Evolutionary conservation across 2,329 filamentous ascomycete genomes (phyloP).

Genomic region (Beauveria asiatica): DNA sequence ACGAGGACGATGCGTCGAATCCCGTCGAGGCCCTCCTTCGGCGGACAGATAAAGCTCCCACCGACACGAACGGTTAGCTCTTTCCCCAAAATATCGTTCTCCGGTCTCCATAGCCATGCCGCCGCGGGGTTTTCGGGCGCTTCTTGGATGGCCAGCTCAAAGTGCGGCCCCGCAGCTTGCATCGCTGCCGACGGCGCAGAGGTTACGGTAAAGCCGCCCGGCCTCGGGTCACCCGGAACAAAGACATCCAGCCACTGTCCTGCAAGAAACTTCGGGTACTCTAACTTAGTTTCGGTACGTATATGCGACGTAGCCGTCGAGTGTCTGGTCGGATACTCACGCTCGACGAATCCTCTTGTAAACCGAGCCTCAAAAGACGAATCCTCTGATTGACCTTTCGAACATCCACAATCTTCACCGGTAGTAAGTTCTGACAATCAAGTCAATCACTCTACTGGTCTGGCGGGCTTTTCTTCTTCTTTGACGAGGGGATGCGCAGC

Average conservation of each 20-base stretch:
- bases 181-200: constrained; percentile 55
- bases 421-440: constrained; percentile 39
- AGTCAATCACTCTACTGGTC: neutral
- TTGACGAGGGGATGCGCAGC: neutral
- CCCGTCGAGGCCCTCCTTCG: constrained; percentile 35
- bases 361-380: constrained; percentile 56
- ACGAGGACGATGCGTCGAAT: constrained; percentile 61
- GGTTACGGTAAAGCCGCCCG: constrained; percentile 84
- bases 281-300: neutral
- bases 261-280: constrained; percentile 52
- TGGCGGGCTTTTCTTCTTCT: neutral
- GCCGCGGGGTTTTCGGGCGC: constrained; percentile 65
- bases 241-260: constrained; percentile 87
- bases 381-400: constrained; percentile 58
- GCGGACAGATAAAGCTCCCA: constrained; percentile 75
- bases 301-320: neutral
- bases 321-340: constrained; percentile 26
- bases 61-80: constrained; percentile 63
- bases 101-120: constrained; percentile 63
- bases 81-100: constrained; percentile 46
- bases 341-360: constrained; percentile 40
- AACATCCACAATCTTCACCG: constrained; percentile 52
- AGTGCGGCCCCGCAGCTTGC: constrained; percentile 32
- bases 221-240: constrained; percentile 57
- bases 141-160: constrained; percentile 72